phyloP scores from a whole-genome alignment of 2,329 filamentous ascomycete genomes.

The Diplocarpon mali region DNA sequence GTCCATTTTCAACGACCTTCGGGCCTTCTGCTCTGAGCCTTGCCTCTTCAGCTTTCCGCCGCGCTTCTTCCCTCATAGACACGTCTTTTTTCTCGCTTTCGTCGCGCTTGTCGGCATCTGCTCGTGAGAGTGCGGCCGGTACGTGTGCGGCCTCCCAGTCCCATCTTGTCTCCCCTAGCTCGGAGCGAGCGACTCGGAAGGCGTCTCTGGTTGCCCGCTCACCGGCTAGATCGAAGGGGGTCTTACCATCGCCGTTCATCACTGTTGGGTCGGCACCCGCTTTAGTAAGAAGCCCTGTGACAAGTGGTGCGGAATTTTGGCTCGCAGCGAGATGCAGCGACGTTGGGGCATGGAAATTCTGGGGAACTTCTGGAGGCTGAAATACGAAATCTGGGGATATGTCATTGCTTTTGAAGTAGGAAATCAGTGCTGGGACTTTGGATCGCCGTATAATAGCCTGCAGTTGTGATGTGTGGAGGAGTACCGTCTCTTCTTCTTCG shows the following conservation, averaged over 20 bases:
- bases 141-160: conserved; percentile 70
- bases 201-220: conserved; percentile 80
- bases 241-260: conserved; percentile 65
- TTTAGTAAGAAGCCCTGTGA: conserved; percentile 66
- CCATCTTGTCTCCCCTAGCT: conserved; percentile 67
- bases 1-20: conserved; percentile 35
- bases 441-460: conserved; percentile 81
- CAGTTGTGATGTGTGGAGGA: conserved; percentile 79
- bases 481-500: conserved; percentile 73
- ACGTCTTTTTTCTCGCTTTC: conserved; percentile 60
- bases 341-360: conserved; percentile 67
- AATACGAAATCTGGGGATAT: conserved; percentile 66
- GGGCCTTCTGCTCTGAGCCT: conserved; percentile 57
- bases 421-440: conserved; percentile 75
- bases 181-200: conserved; percentile 76
- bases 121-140: conserved; percentile 56
- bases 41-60: conserved; percentile 65
- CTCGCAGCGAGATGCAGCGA: conserved; percentile 78
- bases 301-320: conserved; percentile 67
- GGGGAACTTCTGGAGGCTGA: conserved; percentile 50
- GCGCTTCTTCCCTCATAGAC: conserved; percentile 55
- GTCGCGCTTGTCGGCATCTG: conserved; percentile 59
- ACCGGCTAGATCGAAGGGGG: conserved; percentile 76
- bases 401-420: conserved; percentile 69
- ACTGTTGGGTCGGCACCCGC: conserved; percentile 63